These are phyloP conservation scores for Didymella pinodella DNA, from an alignment of 2,329 filamentous ascomycete genomes.

Conservation along the genomic window DNA sequence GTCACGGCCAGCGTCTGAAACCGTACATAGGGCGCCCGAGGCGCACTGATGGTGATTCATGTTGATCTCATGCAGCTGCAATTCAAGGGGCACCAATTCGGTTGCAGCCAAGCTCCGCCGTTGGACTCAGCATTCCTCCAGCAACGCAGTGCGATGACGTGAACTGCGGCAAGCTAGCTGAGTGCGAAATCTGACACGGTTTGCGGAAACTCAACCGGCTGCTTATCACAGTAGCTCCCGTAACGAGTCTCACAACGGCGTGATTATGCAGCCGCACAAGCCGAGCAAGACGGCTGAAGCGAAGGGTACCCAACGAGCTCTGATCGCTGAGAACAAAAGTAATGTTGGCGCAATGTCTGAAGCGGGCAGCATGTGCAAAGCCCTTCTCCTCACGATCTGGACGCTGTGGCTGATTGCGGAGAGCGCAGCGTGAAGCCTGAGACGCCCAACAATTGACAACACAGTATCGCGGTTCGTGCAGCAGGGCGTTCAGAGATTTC, in stretches of 20 bases:
- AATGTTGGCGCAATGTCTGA: conserved; percentile 4
- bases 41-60: conserved; percentile 19
- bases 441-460: background rate
- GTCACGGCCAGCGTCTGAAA: conserved; percentile 17
- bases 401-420: conserved; percentile 13
- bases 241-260: conserved; percentile 15
- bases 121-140: conserved; percentile 8
- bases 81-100: conserved; percentile 10
- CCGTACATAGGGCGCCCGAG: conserved; percentile 16
- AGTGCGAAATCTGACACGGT: conserved; percentile 8
- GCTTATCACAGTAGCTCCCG: conserved; percentile 14
- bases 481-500: conserved; percentile 6
- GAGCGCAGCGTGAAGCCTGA: background rate
- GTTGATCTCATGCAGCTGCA: conserved; percentile 23
- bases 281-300: conserved; percentile 2
- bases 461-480: background rate
- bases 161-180: background rate
- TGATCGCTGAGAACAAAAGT: background rate
- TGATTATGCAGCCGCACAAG: conserved; percentile 16
- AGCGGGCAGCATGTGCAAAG: background rate
- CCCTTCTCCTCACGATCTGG: background rate
- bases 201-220: conserved; percentile 14
- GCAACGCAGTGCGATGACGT: conserved; percentile 20
- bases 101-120: conserved; percentile 8
- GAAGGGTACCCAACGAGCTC: conserved; percentile 5